Base-by-base conservation (phyloP, 257 asterid genomes). In the Solanum verrucosum region DNA sequence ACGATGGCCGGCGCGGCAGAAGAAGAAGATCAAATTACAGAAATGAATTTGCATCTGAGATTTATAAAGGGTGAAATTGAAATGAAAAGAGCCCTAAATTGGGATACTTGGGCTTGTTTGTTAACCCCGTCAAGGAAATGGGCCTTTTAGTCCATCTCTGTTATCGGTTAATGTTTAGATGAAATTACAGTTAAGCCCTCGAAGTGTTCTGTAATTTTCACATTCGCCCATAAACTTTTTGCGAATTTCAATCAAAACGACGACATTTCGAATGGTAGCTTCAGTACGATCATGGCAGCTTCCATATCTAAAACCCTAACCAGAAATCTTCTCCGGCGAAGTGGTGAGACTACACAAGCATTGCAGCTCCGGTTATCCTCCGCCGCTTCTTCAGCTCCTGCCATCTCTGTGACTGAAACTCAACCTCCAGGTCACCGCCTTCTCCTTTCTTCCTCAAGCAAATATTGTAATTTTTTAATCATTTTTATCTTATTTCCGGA, bases 251-350 rank as follows among this genome's bases (percentile, higher is more conserved):
- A 44, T 79, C 85, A 79, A 44, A 79, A 79, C 67, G 85, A 44
- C 85, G 85, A 79, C 87, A 88, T 78, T 31, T 31, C 74, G 78
- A 79, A 90, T 88, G 93, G 86, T 37, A 74, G 87, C 60, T 35
- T 89, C 84, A 20, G 83, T 86, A 65, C 67, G 71, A 89, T 60
- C 71, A 93, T 92, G 93, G 89, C 92, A 84, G 90, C 93, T 88
- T 89, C 91, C 88, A 86, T 93, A 70, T 91, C 95, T 87, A 92
- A 90, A 89, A 81, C 86, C 87, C 87, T 92, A 46, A 93, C 89
- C 74, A 93, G 93, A 90, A 91, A 88, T 60, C 94, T 91, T 77
- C 94, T 91, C 87, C 90, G 91, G 89, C 92, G 42, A 86, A 65
- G 79, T 73, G 83, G 83, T 16, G 87, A 71, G 25, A 82, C 92